A percentile compares a stretch with the other conserved stretches of the same genome.
These are phyloP conservation scores for Wallemia hederae DNA, from an alignment of 1,284 basidiomycete genomes.

Conservation along the genomic window DNA sequence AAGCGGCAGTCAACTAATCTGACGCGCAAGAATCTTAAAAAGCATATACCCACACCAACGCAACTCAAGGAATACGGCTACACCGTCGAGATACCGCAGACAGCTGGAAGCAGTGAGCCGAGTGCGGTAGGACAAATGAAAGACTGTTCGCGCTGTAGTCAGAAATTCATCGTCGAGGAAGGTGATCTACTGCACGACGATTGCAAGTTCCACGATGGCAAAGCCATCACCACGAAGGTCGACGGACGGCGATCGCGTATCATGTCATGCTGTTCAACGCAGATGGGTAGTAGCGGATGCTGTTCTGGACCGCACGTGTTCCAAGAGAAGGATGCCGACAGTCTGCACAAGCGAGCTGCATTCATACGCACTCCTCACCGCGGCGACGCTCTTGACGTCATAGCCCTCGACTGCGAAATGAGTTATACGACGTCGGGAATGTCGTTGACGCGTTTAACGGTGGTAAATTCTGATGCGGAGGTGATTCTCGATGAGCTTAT, in stretches of 20 bases:
- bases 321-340: constrained; percentile 35
- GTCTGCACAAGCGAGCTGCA: constrained; percentile 39
- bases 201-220: not conserved
- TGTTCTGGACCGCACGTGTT: constrained; percentile 32
- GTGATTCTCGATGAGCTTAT: constrained; percentile 39
- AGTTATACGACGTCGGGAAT: constrained; percentile 49
- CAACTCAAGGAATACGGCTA: not conserved
- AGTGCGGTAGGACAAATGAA: not conserved
- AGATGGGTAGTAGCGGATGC: not conserved
- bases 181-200: not conserved
- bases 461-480: constrained; percentile 41
- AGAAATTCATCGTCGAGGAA: not conserved
- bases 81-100: not conserved
- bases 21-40: not conserved
- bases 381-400: constrained; percentile 32
- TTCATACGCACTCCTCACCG: constrained; percentile 28
- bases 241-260: not conserved
- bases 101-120: not conserved
- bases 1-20: not conserved
- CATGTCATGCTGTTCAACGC: not conserved
- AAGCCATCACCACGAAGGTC: not conserved
- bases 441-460: constrained; percentile 56
- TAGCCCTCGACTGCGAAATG: constrained; percentile 71
- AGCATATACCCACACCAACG: not conserved
- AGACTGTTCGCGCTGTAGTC: not conserved